Conservation (phyloP, 2,329 filamentous ascomycete species). For the Nemania sp. region DNA sequence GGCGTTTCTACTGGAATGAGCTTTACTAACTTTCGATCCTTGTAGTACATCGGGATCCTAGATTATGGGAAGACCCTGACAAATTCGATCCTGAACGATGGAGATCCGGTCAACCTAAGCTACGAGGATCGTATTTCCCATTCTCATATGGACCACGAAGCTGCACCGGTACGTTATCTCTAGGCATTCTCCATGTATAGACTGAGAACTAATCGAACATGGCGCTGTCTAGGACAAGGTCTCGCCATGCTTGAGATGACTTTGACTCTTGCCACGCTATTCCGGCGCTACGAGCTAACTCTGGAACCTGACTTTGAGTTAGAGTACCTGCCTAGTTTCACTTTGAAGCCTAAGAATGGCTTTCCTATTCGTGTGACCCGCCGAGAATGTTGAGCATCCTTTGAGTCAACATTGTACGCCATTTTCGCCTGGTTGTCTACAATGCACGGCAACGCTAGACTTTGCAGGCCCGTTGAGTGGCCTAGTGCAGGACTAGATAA, state of each 20-base stretch:
- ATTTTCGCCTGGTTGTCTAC: no score
- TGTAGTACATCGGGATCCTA: constrained; percentile 34
- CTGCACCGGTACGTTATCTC: constrained; percentile 30
- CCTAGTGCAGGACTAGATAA: neutral
- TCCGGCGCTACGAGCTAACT: constrained; percentile 32
- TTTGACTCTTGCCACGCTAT: constrained; percentile 32
- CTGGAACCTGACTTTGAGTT: constrained; percentile 33
- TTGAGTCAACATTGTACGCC: neutral
- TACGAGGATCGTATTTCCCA: constrained; percentile 37
- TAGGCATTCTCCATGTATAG: neutral
- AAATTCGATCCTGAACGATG: constrained; percentile 38
- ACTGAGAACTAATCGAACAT: constrained; percentile 1
- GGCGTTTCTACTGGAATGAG: no score
- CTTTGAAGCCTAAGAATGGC: constrained; percentile 33
- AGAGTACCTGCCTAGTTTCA: constrained; percentile 36
- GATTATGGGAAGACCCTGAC: constrained; percentile 36
- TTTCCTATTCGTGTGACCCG: constrained; percentile 33
- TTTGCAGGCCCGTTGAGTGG: neutral
- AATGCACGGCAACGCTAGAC: neutral
- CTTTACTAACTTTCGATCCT: constrained; percentile 7
- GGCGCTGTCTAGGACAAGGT: constrained; percentile 32
- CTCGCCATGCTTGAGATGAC: constrained; percentile 37
- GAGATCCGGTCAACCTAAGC: constrained; percentile 34
- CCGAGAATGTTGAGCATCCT: constrained; percentile 11
- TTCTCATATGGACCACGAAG: constrained; percentile 37